Percentiles rank a stretch among this genome's conserved stretches.
phyloP scores from a whole-genome alignment of 2,329 filamentous ascomycete genomes.

The Aspergillus japonicus region DNA sequence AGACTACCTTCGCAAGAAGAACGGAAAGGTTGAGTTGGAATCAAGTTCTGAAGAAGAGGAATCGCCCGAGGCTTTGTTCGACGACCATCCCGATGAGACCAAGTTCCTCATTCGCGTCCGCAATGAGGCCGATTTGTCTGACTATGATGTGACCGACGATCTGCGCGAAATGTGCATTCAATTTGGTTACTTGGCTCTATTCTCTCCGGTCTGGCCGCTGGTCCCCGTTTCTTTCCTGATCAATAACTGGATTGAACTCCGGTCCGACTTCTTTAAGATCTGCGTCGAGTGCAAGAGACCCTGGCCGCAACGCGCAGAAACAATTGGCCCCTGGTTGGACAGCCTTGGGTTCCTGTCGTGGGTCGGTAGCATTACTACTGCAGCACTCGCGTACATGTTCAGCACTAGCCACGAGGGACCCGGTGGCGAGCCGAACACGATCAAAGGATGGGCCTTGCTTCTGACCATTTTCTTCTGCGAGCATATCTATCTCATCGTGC shows the following conservation, averaged over 20 bases:
- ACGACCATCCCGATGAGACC: slow-evolving; percentile 76
- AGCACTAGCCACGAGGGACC: slow-evolving; percentile 59
- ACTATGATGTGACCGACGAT: slow-evolving; percentile 90
- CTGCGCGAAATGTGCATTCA: slow-evolving; percentile 93
- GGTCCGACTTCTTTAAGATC: slow-evolving; percentile 94
- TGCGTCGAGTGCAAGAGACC: slow-evolving; percentile 86
- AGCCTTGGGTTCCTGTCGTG: slow-evolving; percentile 86
- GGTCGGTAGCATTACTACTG: slow-evolving; percentile 85
- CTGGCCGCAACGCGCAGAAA: slow-evolving; percentile 84
- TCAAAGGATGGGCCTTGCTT: slow-evolving; percentile 77
- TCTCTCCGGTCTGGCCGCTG: slow-evolving; percentile 91
- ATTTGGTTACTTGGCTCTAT: slow-evolving; percentile 77
- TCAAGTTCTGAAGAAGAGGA: slow-evolving; percentile 25
- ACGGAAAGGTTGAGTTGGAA: slow-evolving; percentile 22
- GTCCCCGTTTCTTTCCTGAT: slow-evolving; percentile 84
- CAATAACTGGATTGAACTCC: slow-evolving; percentile 96
- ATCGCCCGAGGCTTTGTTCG: slow-evolving; percentile 38
- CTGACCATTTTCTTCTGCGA: slow-evolving; percentile 82
- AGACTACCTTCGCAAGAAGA: slow-evolving; percentile 31
- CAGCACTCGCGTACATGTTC: slow-evolving; percentile 88
- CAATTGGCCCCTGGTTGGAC: slow-evolving; percentile 92
- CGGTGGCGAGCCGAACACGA: slow-evolving; percentile 52
- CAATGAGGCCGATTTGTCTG: slow-evolving; percentile 75
- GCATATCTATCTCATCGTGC: slow-evolving; percentile 80
- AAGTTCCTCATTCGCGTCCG: slow-evolving; percentile 81